Evolutionary conservation across 192 early-diverging fungal species (phyloP), one percentile per base, ranked within the genome.

Genomic region (Coemansia sp.): DNA sequence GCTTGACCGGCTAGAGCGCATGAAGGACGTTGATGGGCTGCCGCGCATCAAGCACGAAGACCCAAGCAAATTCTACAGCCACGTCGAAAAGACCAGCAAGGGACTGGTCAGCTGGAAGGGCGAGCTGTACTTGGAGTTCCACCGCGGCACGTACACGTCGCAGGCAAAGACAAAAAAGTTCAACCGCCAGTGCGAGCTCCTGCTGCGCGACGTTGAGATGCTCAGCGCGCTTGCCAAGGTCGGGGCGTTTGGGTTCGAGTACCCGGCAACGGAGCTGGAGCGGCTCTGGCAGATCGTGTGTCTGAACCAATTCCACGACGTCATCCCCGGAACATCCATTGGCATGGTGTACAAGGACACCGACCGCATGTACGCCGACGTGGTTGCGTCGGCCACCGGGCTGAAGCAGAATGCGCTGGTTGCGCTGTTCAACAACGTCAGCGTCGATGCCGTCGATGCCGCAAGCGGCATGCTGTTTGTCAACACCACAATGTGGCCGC

Each of bases 71-170:
- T 99, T 98, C 68, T 99, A 94, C 83, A 85, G 93, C 69, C 81
- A 85, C 16, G 81, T 98, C 25, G 93, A 93, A 51, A 74, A 79
- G 65, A 81, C 84, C 7, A 87, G 90, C 50, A 75, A 83, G 38
- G 90, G 88, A 11, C 77, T 99, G 25, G 87, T 88, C 37, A 69
- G 84, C 37, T 99, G 96, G 95, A 94, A 92, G 77, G 98, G 98
- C 54, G 98, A 99, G 83, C 85, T 97, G 81, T 98, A 99, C 75
- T 94, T 98, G 88, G 98, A 99, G 79, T 87, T 98, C 32, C 98
- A 99, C 77, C 88, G 98, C 59, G 98, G 98, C 60, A 98, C 95
- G 55, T 98, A 98, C 78, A 99, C 98, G 1, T 86, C 96, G 4
- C 96, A 98, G 69, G 93, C 92, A 2, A 69, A 83, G 5, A 89